phyloP scores from a whole-genome alignment of 208 protist species.

The Trypanosomatidae sp. region DNA sequence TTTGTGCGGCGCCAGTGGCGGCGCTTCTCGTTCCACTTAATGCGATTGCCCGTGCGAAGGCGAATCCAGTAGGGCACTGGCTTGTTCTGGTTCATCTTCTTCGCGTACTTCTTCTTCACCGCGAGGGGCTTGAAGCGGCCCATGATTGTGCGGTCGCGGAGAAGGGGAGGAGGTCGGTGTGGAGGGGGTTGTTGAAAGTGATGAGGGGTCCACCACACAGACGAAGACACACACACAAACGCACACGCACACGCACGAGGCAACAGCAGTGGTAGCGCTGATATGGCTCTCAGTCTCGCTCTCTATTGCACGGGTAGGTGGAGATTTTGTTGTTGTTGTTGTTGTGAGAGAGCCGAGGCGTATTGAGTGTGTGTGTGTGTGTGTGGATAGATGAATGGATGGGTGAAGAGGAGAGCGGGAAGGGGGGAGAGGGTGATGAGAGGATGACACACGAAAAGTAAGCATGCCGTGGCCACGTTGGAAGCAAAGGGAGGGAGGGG shows the following conservation, averaged over 20 bases:
- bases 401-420: background rate
- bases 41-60: constrained; percentile 90
- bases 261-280: background rate
- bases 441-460: too few relatives aligned
- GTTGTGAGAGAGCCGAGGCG: background rate
- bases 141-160: constrained; percentile 36
- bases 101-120: constrained; percentile 94
- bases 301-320: background rate
- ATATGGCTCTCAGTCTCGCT: constrained; percentile 4
- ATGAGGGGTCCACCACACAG: background rate
- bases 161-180: background rate
- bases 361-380: background rate
- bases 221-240: background rate
- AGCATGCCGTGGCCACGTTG: background rate
- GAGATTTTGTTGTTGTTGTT: background rate
- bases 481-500: background rate
- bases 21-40: constrained; percentile 96
- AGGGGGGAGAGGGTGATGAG: background rate
- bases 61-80: constrained; percentile 94
- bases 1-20: constrained; percentile 96
- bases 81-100: constrained; percentile 94
- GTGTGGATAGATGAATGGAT: background rate
- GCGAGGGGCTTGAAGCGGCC: constrained; percentile 91
- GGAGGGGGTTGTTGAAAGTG: background rate
- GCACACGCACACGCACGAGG: background rate